Evolutionary conservation across 1,284 basidiomycete genomes (phyloP).

Genomic region (Sporisorium iseilematis-ciliati): DNA sequence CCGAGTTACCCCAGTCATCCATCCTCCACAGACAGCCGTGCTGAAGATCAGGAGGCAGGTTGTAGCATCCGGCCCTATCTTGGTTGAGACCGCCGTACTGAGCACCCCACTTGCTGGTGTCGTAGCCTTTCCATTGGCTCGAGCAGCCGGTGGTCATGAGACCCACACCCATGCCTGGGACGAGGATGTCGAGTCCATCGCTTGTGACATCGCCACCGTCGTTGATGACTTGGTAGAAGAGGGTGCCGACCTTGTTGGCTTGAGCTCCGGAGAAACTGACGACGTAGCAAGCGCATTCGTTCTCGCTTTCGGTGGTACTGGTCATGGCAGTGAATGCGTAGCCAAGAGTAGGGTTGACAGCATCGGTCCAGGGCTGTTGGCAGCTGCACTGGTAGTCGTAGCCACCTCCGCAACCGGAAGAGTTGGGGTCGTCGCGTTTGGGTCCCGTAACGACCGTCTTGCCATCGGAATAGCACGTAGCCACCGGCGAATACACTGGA

Average conservation of each 20-base stretch:
- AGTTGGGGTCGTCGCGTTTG: constrained; percentile 17
- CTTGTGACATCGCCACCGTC: constrained; percentile 26
- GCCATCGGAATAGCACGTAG: constrained; percentile 28
- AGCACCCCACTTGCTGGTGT: constrained; percentile 33
- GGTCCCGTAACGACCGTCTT: constrained; percentile 40
- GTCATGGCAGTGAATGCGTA: constrained; percentile 41
- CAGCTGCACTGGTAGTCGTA: constrained; percentile 41
- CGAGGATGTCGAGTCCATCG: constrained; percentile 43
- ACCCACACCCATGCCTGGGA: constrained; percentile 44
- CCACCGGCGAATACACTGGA: constrained; percentile 26
- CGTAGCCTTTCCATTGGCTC: constrained; percentile 29
- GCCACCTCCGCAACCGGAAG: constrained; percentile 46
- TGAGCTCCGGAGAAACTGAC: constrained; percentile 23
- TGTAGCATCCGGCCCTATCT: constrained; percentile 23
- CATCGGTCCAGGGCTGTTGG: constrained; percentile 48
- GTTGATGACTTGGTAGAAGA: constrained; percentile 49
- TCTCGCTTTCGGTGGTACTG: constrained; percentile 19
- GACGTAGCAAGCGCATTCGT: constrained; percentile 36
- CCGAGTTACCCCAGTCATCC: constrained; percentile 38
- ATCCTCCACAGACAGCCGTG: constrained; percentile 42
- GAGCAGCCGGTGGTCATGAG: constrained; percentile 27
- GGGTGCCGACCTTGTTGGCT: constrained; percentile 32
- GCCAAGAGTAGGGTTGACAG: constrained; percentile 22
- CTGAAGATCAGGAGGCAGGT: constrained; percentile 37
- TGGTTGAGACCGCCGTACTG: constrained; percentile 42